Conservation (phyloP, 1,284 basidiomycete genomes). For the Pseudozyma sp. region DNA sequence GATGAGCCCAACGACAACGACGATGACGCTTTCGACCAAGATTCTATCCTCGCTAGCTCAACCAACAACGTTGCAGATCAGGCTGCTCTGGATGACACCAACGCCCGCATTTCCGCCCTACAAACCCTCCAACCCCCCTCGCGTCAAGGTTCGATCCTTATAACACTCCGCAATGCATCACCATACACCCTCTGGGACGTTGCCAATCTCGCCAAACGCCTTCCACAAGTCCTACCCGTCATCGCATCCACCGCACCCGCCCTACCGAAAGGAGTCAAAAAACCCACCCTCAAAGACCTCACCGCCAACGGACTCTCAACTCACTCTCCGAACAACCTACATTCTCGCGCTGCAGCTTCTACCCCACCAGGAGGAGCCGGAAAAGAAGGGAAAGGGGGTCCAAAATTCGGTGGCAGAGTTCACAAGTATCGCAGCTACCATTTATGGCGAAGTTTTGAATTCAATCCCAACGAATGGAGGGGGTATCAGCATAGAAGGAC, state of each 20-base stretch:
- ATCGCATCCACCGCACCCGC: conserved; percentile 65
- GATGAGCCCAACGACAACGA: conserved; percentile 19
- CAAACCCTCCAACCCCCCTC: conserved; percentile 61
- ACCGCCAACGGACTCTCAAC: conserved; percentile 30
- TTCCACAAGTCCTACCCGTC: conserved; percentile 74
- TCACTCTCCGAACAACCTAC: conserved; percentile 33
- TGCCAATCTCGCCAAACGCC: conserved; percentile 49
- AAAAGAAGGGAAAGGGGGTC: conserved; percentile 27
- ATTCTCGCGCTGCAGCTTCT: conserved; percentile 25
- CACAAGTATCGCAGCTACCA: conserved; percentile 77
- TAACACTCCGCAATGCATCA: conserved; percentile 85
- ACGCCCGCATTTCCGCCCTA: conserved; percentile 71
- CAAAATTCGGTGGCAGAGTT: conserved; percentile 61
- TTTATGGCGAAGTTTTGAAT: conserved; percentile 84
- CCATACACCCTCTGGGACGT: conserved; percentile 89
- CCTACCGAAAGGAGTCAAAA: conserved; percentile 50
- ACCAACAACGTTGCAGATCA: conserved; percentile 47
- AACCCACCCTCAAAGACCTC: conserved; percentile 46
- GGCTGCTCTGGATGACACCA: conserved; percentile 40
- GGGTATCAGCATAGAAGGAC: conserved; percentile 93
- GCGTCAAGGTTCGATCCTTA: conserved; percentile 76
- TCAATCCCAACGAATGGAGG: conserved; percentile 79
- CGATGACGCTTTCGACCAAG: conserved; percentile 12
- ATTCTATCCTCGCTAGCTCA: not conserved
- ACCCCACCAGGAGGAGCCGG: conserved; percentile 2